Evolutionary conservation across 257 asterid species (phyloP), one percentile per base, ranked within the genome.

Genomic region (Cynanchum wilfordii): DNA sequence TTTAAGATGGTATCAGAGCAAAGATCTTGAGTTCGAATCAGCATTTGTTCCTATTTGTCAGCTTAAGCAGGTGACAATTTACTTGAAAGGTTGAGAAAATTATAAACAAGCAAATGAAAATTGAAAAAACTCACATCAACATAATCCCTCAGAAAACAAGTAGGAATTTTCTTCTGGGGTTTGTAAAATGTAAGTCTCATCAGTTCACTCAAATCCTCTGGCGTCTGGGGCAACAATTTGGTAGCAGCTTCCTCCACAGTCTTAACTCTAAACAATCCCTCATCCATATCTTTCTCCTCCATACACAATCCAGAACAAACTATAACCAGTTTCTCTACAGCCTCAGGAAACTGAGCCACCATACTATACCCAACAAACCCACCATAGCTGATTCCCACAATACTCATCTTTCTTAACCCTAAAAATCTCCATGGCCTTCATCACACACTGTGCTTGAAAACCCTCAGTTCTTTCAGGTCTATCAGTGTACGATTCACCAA

Each of bases 371-470:
- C 96, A 69, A 91, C 97, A 78, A 91, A 91, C 2, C 96, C 97
- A 25, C 97, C 96, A 85, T 91, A 91, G 81, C 96, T 91, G 52
- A 87, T 78, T 68, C 97, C 97, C 70, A 87, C 92, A 50, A 87
- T 78, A 66, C 62, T 73, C 89, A 89, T 81, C n/a, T 71, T 69
- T 78, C n/a, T 58, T 42, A 68, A 89, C 96, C 20, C 91, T 92
- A 73, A 74, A 79, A 71, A 66, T 81, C 82, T 75, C 96, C 94
- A 91, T 77, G 42, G 89, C 81, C 83, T 82, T 74, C 85, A 82
- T 77, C 85, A 91, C 71, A 78, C 96, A 85, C 86, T 75, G 81
- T 13, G 95, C 95, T 77, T 89, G 97, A 79, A 91, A 91, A 2
- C 78, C 50, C 44, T 89, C 97, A 4, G 81, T 63, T 79, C 97